Evolutionary conservation across 108 stramenopile species (phyloP).

Genomic region (Fragilariopsis cylindrus): DNA sequence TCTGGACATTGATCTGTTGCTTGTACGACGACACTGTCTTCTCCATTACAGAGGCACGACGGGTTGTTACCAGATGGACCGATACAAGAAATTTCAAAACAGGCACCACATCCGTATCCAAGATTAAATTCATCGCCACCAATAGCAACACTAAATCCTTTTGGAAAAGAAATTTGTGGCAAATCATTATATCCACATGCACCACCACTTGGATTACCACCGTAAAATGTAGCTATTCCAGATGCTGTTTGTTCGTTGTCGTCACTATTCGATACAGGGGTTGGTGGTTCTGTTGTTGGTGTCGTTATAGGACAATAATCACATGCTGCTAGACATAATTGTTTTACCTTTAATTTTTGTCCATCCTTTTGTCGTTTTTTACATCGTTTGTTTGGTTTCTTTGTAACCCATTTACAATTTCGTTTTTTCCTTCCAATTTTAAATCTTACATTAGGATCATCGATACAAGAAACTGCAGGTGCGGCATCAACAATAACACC

Average conservation of each 20-base stretch:
- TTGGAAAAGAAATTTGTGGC: conserved; percentile 7
- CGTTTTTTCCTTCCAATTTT: neutral
- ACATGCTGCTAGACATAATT: too few species aligned
- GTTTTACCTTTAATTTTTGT: neutral
- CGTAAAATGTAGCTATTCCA: conserved; percentile 25
- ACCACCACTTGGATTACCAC: conserved; percentile 17
- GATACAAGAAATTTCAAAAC: conserved; percentile 18
- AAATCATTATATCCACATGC: conserved; percentile 22
- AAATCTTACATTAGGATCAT: neutral
- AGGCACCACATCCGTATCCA: conserved; percentile 27
- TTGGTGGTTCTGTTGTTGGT: neutral
- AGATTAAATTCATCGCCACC: conserved; percentile 25
- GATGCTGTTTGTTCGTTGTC: neutral
- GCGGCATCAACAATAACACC: too few species aligned
- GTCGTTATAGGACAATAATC: neutral
- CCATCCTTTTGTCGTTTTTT: neutral
- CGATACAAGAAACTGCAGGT: too few species aligned
- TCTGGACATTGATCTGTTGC: conserved; percentile 27
- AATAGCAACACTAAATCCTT: conserved; percentile 13
- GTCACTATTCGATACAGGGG: neutral
- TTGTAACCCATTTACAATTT: neutral
- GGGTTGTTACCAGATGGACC: conserved; percentile 16
- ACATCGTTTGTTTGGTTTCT: neutral
- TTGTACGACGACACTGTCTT: conserved; percentile 13
- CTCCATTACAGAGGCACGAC: conserved; percentile 13